Conservation (phyloP, 768 basidiomycete species). For the Bullera alba region DNA sequence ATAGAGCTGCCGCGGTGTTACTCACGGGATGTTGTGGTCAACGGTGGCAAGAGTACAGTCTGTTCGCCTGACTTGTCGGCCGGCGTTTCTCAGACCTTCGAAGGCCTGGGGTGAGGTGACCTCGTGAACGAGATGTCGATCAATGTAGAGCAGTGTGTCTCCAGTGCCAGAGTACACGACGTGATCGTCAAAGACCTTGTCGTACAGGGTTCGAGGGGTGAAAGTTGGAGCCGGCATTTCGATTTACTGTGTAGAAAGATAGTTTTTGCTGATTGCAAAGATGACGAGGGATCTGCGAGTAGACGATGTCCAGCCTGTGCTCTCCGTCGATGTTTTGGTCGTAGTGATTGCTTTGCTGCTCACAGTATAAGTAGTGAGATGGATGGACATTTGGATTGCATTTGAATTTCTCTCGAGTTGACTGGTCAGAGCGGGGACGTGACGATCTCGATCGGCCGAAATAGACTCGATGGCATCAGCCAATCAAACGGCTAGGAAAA, state of each 20-base stretch:
- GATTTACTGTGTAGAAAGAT: neutral
- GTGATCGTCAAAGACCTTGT: conserved; percentile 98
- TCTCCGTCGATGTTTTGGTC: too few relatives aligned
- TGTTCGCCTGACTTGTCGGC: conserved; percentile 68
- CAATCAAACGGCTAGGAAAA: too few relatives aligned
- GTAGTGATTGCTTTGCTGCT: too few relatives aligned
- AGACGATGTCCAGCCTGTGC: too few relatives aligned
- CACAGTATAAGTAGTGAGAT: too few relatives aligned
- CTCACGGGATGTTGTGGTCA: conserved; percentile 81
- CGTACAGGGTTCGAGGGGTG: conserved; percentile 81
- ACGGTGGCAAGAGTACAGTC: conserved; percentile 86
- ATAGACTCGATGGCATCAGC: too few relatives aligned
- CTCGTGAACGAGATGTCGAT: conserved; percentile 68
- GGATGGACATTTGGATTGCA: too few relatives aligned
- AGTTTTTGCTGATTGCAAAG: too few relatives aligned
- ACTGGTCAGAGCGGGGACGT: too few relatives aligned
- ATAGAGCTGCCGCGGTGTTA: conserved; percentile 10
- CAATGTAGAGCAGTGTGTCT: conserved; percentile 49
- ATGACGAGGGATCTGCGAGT: too few relatives aligned
- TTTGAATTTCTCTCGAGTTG: too few relatives aligned
- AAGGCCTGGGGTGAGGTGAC: conserved; percentile 92
- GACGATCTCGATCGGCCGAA: too few relatives aligned
- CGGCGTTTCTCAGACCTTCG: conserved; percentile 73
- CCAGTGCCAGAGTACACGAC: conserved; percentile 59
- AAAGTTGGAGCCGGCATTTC: conserved; percentile 56